A percentile compares a stretch with the other conserved stretches of the same genome.
phyloP scores from a whole-genome alignment of 1,284 basidiomycete species.

The Singerocomus rubriflavus region DNA sequence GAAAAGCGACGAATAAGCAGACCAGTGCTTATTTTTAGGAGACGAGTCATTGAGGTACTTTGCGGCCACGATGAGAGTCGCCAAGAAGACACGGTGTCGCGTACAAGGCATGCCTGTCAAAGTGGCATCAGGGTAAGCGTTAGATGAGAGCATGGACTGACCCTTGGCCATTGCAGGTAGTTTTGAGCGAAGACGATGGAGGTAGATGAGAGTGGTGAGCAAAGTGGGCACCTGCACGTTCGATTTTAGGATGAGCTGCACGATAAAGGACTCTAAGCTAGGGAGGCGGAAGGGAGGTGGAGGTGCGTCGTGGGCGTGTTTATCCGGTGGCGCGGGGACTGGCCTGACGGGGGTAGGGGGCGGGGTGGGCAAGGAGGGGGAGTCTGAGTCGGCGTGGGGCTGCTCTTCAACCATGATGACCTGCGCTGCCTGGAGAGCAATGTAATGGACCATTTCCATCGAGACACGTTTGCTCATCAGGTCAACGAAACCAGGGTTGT shows the following conservation, averaged over 20 bases:
- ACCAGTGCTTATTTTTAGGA: constrained; percentile 96
- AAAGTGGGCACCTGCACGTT: constrained; percentile 93
- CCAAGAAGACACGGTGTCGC: constrained; percentile 92
- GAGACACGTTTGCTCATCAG: constrained; percentile 78
- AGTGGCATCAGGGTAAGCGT: constrained; percentile 11
- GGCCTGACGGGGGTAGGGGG: constrained; percentile 53
- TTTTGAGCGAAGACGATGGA: constrained; percentile 81
- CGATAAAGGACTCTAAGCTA: constrained; percentile 85
- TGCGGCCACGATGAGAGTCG: constrained; percentile 91
- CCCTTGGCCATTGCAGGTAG: constrained; percentile 88
- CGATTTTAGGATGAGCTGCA: constrained; percentile 78
- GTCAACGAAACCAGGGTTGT: constrained; percentile 75
- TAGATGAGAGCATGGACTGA: constrained; percentile 28
- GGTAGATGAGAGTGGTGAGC: constrained; percentile 89
- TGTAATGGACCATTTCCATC: constrained; percentile 76
- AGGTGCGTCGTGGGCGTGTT: constrained; percentile 32
- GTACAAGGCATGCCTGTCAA: constrained; percentile 82
- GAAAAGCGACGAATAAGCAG: constrained; percentile 74
- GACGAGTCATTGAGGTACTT: constrained; percentile 98
- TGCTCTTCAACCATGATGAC: constrained; percentile 62
- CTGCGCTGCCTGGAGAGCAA: constrained; percentile 63
- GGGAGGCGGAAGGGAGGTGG: constrained; percentile 49
- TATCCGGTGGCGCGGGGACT: constrained; percentile 37
- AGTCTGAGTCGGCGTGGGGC: constrained; percentile 28
- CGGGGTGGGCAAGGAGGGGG: constrained; percentile 43